phyloP scores from a whole-genome alignment of 228 moss, liverwort and hornwort species.

The Sphagnum magellanicum region DNA sequence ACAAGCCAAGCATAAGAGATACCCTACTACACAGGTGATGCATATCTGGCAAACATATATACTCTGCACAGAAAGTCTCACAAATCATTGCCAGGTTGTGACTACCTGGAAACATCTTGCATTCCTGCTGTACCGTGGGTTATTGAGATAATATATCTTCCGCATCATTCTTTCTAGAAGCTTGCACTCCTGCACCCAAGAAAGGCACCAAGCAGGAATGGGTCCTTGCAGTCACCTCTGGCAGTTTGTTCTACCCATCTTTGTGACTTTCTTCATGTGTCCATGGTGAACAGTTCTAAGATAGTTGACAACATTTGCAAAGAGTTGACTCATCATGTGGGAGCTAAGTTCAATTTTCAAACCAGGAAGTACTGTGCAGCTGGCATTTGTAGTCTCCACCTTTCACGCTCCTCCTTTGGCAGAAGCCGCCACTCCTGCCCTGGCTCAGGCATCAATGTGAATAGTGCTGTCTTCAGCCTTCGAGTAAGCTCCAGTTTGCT shows the following conservation, averaged over 20 bases:
- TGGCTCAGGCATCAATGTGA: background rate
- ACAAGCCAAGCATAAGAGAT: slow-evolving; percentile 4
- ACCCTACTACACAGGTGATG: background rate
- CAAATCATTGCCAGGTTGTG: background rate
- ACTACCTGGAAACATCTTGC: slow-evolving; percentile 44
- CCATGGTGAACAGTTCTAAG: too few relatives aligned
- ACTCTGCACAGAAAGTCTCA: too few relatives aligned
- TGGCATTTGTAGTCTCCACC: slow-evolving; percentile 38
- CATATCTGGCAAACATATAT: background rate
- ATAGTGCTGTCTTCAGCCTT: slow-evolving; percentile 1
- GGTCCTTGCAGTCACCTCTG: too few relatives aligned
- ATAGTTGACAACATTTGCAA: too few relatives aligned
- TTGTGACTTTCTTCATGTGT: too few relatives aligned
- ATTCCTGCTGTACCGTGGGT: slow-evolving; percentile 57
- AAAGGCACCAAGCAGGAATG: background rate
- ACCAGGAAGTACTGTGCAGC: slow-evolving; percentile 19
- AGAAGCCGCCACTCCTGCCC: slow-evolving; percentile 18
- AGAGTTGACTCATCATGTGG: too few relatives aligned
- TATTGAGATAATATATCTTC: slow-evolving; percentile 55
- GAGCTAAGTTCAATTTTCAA: background rate
- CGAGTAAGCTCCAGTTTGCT: slow-evolving; percentile 19
- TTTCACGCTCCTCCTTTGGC: slow-evolving; percentile 14
- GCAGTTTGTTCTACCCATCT: too few relatives aligned
- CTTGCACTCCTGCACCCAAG: slow-evolving; percentile 24
- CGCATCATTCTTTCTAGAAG: slow-evolving; percentile 33